Base-by-base conservation (phyloP, 345 rosid species). In the Eucalyptus cloeziana region DNA sequence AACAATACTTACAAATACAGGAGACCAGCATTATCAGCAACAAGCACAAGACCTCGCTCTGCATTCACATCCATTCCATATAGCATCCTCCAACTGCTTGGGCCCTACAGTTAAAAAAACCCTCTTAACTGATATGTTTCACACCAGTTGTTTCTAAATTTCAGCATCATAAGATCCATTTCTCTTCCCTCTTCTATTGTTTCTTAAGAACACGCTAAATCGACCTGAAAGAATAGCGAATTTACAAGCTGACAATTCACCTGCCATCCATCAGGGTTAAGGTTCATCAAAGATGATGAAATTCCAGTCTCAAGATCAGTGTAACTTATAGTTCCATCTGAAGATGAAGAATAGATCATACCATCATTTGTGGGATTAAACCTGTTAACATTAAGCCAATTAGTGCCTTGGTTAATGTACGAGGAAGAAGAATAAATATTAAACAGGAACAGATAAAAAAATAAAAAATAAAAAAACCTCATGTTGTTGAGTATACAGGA, bases 251-350 rank as follows among this genome's bases (percentile, higher is more conserved):
- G 85, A 67, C 47, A 87, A 37, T 15, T 85, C 88, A 97, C 99
- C 97, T 97, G 98, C 99, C 99, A 98, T 44, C 99, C 99, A 87
- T 92, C 91, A 21, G 98, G 99, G 91, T 98, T 97, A 86, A 97
- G 93, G 94, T 97, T 95, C 93, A 98, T 89, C 91, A 96, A 90
- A 86, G 98, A 95, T 83, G 96, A 93, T 9, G 99, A 94, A 79
- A 94, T 92, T 88, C 99, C 99, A 89, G 98, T 96, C 93, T 98
- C 99, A 88, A 98, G 60, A 93, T 98, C 99, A 49, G 97, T 94
- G 90, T 94, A 95, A 94, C 98, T 96, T 89, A 98, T 47, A 30
- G 98, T 98, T 92, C 99, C 99, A 95, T 98, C 99, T 8, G 98
- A 95, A 88, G 99, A 94, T 88, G 99, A 97, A 86, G 97, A 94